These are phyloP conservation scores for Abrus pulchellus DNA, from an alignment of 306 rosid species.

Conservation along the genomic window DNA sequence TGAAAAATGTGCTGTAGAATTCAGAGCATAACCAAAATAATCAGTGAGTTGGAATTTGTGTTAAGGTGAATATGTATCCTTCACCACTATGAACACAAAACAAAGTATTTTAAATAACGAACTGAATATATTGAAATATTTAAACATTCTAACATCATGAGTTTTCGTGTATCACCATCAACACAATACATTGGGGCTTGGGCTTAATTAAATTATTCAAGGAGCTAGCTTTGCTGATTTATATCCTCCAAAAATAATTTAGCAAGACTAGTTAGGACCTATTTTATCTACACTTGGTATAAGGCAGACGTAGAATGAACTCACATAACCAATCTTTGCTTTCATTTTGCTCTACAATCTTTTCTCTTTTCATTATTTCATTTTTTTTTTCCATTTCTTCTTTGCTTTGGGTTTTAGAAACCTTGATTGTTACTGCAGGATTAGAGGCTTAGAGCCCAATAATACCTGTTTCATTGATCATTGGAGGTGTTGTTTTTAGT, in stretches of 20 bases:
- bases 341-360: constrained; percentile 30
- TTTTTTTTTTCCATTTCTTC: constrained; percentile 16
- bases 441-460: constrained; percentile 18
- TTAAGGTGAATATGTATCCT: background rate
- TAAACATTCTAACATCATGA: constrained; percentile 34
- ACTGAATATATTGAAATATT: constrained; percentile 32
- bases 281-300: constrained; percentile 53
- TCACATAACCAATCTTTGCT: constrained; percentile 49
- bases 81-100: background rate
- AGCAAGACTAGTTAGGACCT: constrained; percentile 48
- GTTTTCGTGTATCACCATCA: constrained; percentile 38
- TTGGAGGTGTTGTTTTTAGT: constrained; percentile 60
- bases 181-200: constrained; percentile 5
- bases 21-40: background rate
- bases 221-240: constrained; percentile 43
- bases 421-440: constrained; percentile 35
- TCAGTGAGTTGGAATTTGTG: background rate
- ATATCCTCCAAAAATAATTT: constrained; percentile 46
- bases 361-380: constrained; percentile 26
- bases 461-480: constrained; percentile 32
- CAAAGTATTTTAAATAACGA: background rate
- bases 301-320: constrained; percentile 58
- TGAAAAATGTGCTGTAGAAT: background rate
- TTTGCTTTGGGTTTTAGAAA: constrained; percentile 34
- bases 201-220: constrained; percentile 41